Base-by-base conservation (phyloP, 2,329 filamentous ascomycete genomes). In the Fusarium phyllophilum region DNA sequence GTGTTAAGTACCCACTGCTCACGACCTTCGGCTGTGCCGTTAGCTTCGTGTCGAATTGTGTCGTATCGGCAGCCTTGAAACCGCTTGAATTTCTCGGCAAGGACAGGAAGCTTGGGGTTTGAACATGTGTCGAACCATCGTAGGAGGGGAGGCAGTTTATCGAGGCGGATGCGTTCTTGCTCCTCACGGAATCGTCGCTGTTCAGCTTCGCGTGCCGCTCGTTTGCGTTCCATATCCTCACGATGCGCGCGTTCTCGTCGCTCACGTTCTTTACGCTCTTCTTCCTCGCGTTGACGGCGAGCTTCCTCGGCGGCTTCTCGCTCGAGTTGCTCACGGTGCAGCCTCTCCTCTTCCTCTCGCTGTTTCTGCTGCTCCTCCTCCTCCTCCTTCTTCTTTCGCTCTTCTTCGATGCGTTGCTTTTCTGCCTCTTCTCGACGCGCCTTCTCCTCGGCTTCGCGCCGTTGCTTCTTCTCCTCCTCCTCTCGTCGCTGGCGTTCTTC, bases 1-100 rank as follows among this genome's bases (percentile, higher is more conserved):
- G 88, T 89, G 75, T 92, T 92, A 56, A 92, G 85, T 62, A 92
- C 81, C 90, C 90, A 92, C 74, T 90, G 89, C 74, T 92, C 90
- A 56, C 89, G 86, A n/a, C 89, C 90, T 52, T 86, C 86, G 4
- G 85, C 75, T 17, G 86, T 88, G 13, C 87, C 86, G 11, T 86
- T 88, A 20, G 86, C 83, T 36, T 85, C 84, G 8, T 86, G 85
- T 20, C 85, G 85, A 64, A 92, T 90, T 8, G 89, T 91, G 79
- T 92, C 90, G 77, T 89, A 91, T 29, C 90, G 88, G 54, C 90
- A 88, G 22, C 90, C 90, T 73, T 89, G 86, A 70, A 91, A 87
- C 52, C 82, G 83, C 70, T 84, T 84, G 78, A 92, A 91, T 48
- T 86, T 86, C 58, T 86, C 83, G 9, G 89, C 89, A 55, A 89